Conservation (phyloP, 345 rosid species). For the Populus nigra region DNA sequence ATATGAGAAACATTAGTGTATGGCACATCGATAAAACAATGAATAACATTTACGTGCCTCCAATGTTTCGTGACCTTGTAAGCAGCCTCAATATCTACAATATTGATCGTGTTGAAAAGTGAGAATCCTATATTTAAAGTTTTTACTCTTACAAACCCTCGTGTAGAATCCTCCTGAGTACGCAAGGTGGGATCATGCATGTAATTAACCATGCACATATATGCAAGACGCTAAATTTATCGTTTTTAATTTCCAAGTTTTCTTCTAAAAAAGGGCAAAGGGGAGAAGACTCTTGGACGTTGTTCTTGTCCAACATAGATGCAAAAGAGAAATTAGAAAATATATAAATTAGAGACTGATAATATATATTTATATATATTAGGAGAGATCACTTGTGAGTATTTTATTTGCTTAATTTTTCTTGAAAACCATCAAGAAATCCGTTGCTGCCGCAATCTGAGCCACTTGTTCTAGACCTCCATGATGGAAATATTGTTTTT, state of each 20-base stretch:
- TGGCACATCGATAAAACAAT: neutral
- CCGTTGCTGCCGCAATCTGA: neutral
- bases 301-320: neutral
- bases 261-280: neutral
- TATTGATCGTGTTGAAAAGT: neutral
- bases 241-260: neutral
- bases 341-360: no score
- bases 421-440: neutral
- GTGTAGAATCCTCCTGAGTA: neutral
- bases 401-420: neutral
- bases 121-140: neutral
- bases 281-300: neutral
- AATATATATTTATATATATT: no score
- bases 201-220: neutral
- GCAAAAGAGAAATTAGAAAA: neutral
- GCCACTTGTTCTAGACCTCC: neutral
- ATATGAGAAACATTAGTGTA: neutral
- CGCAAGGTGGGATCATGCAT: neutral
- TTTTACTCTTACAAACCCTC: neutral
- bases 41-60: neutral
- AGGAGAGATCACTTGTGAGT: neutral
- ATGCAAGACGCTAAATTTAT: neutral
- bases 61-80: constrained; percentile 4
- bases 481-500: neutral
- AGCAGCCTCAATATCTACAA: neutral